Conservation (phyloP, 306 rosid genomes). For the Rosa rugosa region DNA sequence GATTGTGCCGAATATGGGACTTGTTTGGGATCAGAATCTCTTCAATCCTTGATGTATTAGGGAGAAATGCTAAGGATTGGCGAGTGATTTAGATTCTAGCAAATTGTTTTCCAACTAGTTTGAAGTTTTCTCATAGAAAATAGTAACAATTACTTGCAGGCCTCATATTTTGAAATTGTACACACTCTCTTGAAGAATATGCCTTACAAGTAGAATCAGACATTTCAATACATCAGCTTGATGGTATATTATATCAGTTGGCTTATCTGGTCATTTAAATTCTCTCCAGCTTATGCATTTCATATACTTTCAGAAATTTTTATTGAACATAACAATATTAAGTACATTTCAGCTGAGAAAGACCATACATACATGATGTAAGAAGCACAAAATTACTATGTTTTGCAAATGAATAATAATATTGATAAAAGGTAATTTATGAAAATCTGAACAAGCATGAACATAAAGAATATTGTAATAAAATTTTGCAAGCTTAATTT, state of each 20-base stretch:
- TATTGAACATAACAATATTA: neutral
- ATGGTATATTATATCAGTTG: neutral
- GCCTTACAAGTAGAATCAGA: neutral
- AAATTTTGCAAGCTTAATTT: constrained; percentile 11
- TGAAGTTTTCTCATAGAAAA: neutral
- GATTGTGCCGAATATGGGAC: neutral
- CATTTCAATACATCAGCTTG: constrained; percentile 10
- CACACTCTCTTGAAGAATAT: constrained; percentile 1
- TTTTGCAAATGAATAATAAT: constrained; percentile 6
- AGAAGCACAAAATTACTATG: neutral
- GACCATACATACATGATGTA: neutral
- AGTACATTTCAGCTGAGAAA: neutral
- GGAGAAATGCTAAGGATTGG: neutral
- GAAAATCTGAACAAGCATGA: constrained; percentile 20
- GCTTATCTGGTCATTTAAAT: neutral
- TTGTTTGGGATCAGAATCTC: neutral
- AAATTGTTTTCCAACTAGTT: neutral
- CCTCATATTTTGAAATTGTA: neutral
- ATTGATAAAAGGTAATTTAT: neutral
- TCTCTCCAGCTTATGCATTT: neutral
- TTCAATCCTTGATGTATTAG: neutral
- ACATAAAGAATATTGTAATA: constrained; percentile 10
- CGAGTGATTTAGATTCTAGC: neutral
- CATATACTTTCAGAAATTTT: neutral
- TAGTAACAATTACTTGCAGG: neutral